Evolutionary conservation across 352 stramenopile genomes (phyloP), one percentile per base, ranked within the genome.

Genomic region (Pythium rishiriense): DNA sequence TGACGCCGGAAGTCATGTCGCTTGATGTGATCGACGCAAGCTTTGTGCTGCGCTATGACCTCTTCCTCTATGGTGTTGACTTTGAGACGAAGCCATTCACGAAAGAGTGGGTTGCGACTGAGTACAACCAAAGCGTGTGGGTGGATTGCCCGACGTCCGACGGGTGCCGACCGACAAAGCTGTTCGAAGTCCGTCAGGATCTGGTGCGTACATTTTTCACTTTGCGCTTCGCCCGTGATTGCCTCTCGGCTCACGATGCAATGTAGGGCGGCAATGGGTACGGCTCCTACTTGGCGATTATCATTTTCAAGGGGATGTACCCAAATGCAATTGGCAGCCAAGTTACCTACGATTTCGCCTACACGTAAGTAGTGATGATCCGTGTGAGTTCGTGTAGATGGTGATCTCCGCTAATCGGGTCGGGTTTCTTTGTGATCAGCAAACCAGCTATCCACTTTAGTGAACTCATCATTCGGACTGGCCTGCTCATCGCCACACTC

Each of bases 61-160:
- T 77, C 33, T 81, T 69, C 12, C 68, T 94, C 17, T 94, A 90
- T 50, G 83, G 83, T 3, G 74, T 90, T 26, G 66, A 87, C 24
- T 72, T 83, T 3, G 67, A 81, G 37, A 49, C 69, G 3, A 58
- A 54, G 9, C 76, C 78, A 1, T 63, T 59, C 22, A 51, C 77
- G 29, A 89, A 81, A 54, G 65, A 82, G 31, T 74, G 75, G 28
- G 72, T 94, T 26, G 65, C 72, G 4, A 72, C 78, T n/a, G 74
- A 92, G 43, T 72, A 51, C 29, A 93, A 95, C 59, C 86, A 89
- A 48, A 95, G 77, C 64, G 66, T 91, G 4, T 95, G 86, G 86
- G 70, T 93, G 2, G 70, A 81, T 39, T 95, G 86, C 48, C 76
- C 64, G 31, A 57, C 70, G 14, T 50, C 29, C 10, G 71, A 61